Percentiles rank a stretch among this genome's conserved stretches.
Evolutionary conservation across 78 protist genomes (phyloP).

Genomic region (Isochrysis galbana): DNA sequence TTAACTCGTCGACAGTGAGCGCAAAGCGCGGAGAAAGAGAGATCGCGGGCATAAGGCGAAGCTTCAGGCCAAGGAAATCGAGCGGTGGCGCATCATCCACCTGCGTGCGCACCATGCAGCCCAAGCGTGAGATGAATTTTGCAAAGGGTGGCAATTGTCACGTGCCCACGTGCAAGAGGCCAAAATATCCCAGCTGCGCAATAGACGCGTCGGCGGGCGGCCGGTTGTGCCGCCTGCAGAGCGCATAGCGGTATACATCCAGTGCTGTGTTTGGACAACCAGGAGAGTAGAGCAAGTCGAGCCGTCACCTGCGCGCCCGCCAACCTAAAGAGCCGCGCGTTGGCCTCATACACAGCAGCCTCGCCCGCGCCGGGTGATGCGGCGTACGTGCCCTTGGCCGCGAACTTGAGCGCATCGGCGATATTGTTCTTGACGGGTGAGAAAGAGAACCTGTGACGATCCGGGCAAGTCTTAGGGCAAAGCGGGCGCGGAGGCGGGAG

Average conservation of each 20-base stretch:
- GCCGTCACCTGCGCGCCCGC: background rate
- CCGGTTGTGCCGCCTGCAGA: no score
- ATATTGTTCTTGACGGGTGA: background rate
- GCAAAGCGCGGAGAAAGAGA: background rate
- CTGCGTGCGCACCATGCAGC: background rate
- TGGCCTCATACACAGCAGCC: background rate
- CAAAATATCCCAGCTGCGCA: no score
- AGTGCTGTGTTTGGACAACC: no score
- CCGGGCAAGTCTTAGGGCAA: no score
- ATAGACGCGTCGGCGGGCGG: no score
- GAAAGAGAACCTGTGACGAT: no score
- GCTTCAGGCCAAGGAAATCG: background rate
- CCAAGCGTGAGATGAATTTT: no score
- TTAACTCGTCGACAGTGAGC: background rate
- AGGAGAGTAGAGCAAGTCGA: no score
- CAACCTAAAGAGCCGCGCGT: background rate
- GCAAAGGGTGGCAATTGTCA: no score
- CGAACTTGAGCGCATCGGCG: background rate
- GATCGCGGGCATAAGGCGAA: background rate
- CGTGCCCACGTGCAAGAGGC: no score
- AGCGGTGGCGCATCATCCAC: background rate
- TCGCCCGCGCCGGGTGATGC: constrained; percentile 26
- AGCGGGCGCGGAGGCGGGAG: no score
- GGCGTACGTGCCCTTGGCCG: background rate
- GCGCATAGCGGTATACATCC: no score